These are phyloP conservation scores for Phaffia rhodozyma DNA, from an alignment of 1,284 basidiomycete species.

Conservation along the genomic window DNA sequence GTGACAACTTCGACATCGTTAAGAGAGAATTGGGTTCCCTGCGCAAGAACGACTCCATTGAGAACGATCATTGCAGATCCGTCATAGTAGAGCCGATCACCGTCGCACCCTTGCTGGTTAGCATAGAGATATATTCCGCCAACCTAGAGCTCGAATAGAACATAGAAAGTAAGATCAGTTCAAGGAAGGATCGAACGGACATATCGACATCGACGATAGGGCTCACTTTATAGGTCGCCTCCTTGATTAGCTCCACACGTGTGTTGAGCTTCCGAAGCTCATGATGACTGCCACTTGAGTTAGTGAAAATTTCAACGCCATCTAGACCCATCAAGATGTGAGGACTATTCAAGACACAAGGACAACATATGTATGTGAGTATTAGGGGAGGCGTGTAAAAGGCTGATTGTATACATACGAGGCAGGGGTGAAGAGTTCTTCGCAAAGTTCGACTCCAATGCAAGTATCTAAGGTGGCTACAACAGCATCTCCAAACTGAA, in stretches of 20 bases:
- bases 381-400: background rate
- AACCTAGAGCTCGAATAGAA: slow-evolving; percentile 42
- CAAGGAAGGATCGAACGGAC: background rate
- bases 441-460: slow-evolving; percentile 90
- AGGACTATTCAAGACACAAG: slow-evolving; percentile 46
- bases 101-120: slow-evolving; percentile 98
- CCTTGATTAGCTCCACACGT: slow-evolving; percentile 88
- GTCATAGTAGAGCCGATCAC: slow-evolving; percentile 94
- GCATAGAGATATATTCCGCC: slow-evolving; percentile 96
- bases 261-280: slow-evolving; percentile 88
- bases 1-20: slow-evolving; percentile 90
- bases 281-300: slow-evolving; percentile 94
- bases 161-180: background rate
- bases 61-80: slow-evolving; percentile 91
- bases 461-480: slow-evolving; percentile 88
- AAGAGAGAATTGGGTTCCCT: slow-evolving; percentile 92
- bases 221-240: slow-evolving; percentile 80
- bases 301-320: slow-evolving; percentile 97
- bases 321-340: slow-evolving; percentile 95
- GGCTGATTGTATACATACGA: slow-evolving; percentile 46
- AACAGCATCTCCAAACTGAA: slow-evolving; percentile 92
- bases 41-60: slow-evolving; percentile 84
- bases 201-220: background rate
- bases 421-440: slow-evolving; percentile 91
- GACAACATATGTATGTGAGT: background rate